Conservation (phyloP, 768 basidiomycete species). For the Suillus alpinus region DNA sequence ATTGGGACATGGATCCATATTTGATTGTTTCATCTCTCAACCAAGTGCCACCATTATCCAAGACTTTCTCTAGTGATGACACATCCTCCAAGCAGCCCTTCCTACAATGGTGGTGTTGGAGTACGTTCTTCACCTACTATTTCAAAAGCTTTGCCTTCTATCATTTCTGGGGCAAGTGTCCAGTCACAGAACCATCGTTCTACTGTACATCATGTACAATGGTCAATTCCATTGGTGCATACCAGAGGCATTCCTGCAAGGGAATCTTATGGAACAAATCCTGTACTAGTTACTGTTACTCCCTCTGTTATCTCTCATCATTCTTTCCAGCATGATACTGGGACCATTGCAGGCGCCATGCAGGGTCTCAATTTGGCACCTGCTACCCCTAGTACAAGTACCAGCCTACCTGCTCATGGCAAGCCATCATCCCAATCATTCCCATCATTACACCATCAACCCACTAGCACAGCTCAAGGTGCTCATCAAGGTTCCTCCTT, state of each 20-base stretch:
- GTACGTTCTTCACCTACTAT: background rate
- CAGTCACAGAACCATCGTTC: background rate
- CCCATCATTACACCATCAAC: background rate
- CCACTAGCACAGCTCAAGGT: background rate
- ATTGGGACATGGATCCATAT: background rate
- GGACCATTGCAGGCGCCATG: background rate
- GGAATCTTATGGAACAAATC: background rate
- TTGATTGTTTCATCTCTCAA: background rate
- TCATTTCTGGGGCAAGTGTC: background rate
- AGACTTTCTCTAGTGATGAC: background rate
- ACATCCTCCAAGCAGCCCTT: background rate
- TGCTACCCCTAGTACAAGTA: no score
- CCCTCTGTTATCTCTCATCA: background rate
- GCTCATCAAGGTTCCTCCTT: background rate
- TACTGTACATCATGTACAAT: background rate
- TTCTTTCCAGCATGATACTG: background rate
- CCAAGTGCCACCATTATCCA: background rate
- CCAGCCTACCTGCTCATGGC: background rate
- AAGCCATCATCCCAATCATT: background rate
- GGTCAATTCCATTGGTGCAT: constrained; percentile 4
- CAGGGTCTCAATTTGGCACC: background rate
- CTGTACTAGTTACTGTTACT: background rate
- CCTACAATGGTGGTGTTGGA: no score
- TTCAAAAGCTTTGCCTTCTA: background rate
- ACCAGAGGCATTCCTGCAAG: constrained; percentile 1